phyloP scores from a whole-genome alignment of 805 yeast genomes.

The Lachancea sp. region DNA sequence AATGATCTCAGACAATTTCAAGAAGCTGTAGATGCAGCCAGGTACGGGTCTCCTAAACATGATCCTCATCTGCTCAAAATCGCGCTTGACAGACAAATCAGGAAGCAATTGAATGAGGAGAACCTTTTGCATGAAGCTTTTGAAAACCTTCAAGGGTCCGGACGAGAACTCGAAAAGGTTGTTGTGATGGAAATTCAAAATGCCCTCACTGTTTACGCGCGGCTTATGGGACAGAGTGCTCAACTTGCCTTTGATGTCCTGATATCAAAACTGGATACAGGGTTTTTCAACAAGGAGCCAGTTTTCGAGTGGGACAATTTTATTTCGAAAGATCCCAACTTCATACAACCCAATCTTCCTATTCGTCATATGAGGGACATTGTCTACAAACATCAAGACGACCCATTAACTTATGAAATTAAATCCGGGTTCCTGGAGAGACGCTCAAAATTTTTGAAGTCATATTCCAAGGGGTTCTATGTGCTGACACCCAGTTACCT shows the following conservation, averaged over 20 bases:
- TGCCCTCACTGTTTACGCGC: constrained; percentile 67
- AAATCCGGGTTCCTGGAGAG: constrained; percentile 81
- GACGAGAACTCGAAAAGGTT: constrained; percentile 80
- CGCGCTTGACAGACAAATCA: constrained; percentile 68
- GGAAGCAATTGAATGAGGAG: constrained; percentile 74
- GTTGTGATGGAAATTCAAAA: constrained; percentile 83
- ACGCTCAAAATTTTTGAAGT: constrained; percentile 83
- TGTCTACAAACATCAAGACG: constrained; percentile 58
- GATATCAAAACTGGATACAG: constrained; percentile 57
- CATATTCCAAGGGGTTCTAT: constrained; percentile 87
- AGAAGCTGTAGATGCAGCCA: constrained; percentile 61
- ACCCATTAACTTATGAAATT: constrained; percentile 60
- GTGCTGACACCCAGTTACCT: constrained; percentile 82
- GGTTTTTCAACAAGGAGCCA: constrained; percentile 72
- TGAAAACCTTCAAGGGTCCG: constrained; percentile 78
- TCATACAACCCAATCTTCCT: constrained; percentile 56
- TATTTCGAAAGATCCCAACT: constrained; percentile 62
- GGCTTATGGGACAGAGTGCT: constrained; percentile 64
- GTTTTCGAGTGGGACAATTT: constrained; percentile 86
- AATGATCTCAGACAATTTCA: constrained; percentile 46
- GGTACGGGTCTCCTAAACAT: constrained; percentile 40
- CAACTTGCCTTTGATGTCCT: constrained; percentile 61
- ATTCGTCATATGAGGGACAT: constrained; percentile 58
- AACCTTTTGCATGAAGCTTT: constrained; percentile 84
- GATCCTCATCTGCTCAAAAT: constrained; percentile 81